Evolutionary conservation across 192 early-diverging fungal species (phyloP).

Genomic region (Linnemannia hyalina): DNA sequence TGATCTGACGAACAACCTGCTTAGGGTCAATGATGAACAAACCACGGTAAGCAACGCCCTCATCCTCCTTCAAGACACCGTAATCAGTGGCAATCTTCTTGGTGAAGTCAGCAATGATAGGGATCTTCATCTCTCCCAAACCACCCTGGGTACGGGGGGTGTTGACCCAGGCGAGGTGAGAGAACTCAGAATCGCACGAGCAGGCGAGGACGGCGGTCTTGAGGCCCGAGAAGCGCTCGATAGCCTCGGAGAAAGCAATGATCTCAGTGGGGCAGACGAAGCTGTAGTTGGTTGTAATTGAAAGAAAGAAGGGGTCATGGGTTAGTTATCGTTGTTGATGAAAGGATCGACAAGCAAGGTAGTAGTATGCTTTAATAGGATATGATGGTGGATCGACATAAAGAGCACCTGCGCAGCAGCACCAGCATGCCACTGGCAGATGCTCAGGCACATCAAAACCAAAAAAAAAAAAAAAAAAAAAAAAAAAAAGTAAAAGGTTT

Average conservation of each 20-base stretch:
- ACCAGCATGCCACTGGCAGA: too few species aligned
- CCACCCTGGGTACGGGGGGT: conserved; percentile 89
- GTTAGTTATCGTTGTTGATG: background rate
- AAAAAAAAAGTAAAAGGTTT: background rate
- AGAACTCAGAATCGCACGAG: conserved; percentile 84
- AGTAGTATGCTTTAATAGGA: background rate
- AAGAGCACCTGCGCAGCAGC: too few species aligned
- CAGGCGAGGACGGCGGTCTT: conserved; percentile 82
- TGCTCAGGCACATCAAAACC: too few species aligned
- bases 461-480: too few species aligned
- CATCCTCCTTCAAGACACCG: conserved; percentile 87
- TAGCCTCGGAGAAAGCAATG: conserved; percentile 89
- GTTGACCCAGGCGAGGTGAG: conserved; percentile 92
- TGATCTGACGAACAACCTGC: conserved; percentile 88
- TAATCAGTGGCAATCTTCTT: conserved; percentile 92
- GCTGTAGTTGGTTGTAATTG: background rate
- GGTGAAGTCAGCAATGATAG: conserved; percentile 89
- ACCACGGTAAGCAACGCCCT: conserved; percentile 84
- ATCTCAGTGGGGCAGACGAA: conserved; percentile 97
- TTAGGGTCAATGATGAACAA: conserved; percentile 94
- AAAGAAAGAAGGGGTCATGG: background rate
- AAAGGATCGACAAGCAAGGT: background rate
- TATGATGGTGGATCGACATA: too few species aligned
- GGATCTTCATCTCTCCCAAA: conserved; percentile 93
- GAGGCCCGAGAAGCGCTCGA: conserved; percentile 84